Evolutionary conservation across 176 grass and related monocot species (phyloP), one percentile per base, ranked within the genome.

Genomic region (barley (Hordeum vulgare)): DNA sequence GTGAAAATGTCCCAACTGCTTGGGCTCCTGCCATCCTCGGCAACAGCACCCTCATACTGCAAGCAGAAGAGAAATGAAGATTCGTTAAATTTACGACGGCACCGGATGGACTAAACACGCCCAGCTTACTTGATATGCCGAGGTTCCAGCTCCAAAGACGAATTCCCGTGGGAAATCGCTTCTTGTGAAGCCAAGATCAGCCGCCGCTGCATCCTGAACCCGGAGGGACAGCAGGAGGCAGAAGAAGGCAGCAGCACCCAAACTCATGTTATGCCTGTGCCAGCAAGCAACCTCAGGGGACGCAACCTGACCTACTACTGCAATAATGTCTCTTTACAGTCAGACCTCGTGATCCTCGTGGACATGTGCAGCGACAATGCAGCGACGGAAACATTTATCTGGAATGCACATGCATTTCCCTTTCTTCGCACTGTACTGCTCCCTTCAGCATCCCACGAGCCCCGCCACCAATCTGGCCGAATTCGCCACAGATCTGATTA

Each of bases 1-100:
- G 68, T 41, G 69, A 31, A 86, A 25, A 83, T 83, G 77, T 90
- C 83, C 88, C 83, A 90, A 36, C 78, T 74, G 18, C 66, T 61
- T 39, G 88, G 83, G 24, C 61, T 74, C 61, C 88, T 86, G 23
- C 88, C 88, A 78, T 90, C 88, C 54, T 83, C 88, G 65, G 61
- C 79, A 64, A 37, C 73, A 58, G 88, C 88, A 40, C 88, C 88
- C 61, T 86, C 88, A 4, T 86, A 73, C 88, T 90, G 33, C 28
- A 74, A 0, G 68, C 70, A 28, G n/a, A 51, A 58, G n/a, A 51
- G 66, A 14, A 58, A 58, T 58, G 21, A 3, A 58, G 4, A n/a
- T 10, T 58, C 54, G 6, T 14, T 6, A n/a, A n/a, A n/a, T n/a
- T n/a, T n/a, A n/a, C n/a, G n/a, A n/a, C n/a, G n/a, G n/a, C n/a